Percentiles rank a stretch among this genome's conserved stretches.
These are phyloP conservation scores for Candida palmyrensis DNA, from an alignment of 805 yeast genomes.

Conservation along the genomic window DNA sequence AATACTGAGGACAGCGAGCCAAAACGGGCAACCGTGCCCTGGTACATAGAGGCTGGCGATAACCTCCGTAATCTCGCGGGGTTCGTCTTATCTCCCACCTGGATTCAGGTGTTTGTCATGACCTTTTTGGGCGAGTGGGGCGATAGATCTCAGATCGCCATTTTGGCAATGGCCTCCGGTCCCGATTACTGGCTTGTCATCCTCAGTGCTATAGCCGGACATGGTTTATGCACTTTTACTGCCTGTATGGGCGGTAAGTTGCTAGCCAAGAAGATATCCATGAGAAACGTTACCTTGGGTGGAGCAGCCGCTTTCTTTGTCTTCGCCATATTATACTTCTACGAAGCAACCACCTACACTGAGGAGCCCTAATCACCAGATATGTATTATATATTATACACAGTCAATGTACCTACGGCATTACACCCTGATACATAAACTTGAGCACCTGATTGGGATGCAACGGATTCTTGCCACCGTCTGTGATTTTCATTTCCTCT, in stretches of 20 bases:
- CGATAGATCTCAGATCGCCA: conserved; percentile 95
- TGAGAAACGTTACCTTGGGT: conserved; percentile 87
- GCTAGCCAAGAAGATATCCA: conserved; percentile 81
- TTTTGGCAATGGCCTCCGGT: conserved; percentile 98
- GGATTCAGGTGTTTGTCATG: conserved; percentile 94
- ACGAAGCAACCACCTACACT: conserved; percentile 47
- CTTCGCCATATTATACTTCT: conserved; percentile 76
- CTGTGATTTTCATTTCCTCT: conserved; percentile 21
- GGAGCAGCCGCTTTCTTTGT: conserved; percentile 85
- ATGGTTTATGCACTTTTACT: conserved; percentile 76
- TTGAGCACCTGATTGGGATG: conserved; percentile 31
- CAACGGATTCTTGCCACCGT: conserved; percentile 21
- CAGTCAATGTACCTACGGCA: too few species aligned
- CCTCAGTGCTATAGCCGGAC: conserved; percentile 86
- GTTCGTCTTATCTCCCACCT: conserved; percentile 73
- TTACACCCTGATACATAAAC: conserved; percentile 31
- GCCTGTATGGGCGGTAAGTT: conserved; percentile 95
- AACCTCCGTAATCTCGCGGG: conserved; percentile 53
- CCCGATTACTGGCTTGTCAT: conserved; percentile 87
- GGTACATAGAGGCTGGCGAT: conserved; percentile 24
- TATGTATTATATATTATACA: too few species aligned
- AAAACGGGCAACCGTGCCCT: too few species aligned
- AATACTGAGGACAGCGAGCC: not conserved
- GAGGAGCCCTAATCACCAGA: conserved; percentile 8
- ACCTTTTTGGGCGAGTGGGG: conserved; percentile 99